Percentiles rank a stretch among this genome's conserved stretches.
Evolutionary conservation across 768 basidiomycete genomes (phyloP).

Genomic region (Termitomyces sp.): DNA sequence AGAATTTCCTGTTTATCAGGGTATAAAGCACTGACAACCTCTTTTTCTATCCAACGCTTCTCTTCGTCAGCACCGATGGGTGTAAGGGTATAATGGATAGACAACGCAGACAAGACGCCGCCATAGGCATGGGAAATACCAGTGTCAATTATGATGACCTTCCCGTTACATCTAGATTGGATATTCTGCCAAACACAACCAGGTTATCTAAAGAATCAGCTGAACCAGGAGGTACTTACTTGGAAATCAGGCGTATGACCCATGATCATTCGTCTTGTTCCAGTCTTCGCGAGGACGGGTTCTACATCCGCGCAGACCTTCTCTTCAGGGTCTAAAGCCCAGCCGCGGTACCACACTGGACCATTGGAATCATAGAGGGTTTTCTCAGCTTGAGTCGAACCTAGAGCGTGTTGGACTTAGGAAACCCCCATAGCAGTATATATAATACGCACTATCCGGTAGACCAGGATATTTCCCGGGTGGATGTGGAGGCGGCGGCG

Average conservation of each 20-base stretch:
- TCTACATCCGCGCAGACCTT: slow-evolving; percentile 69
- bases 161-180: slow-evolving; percentile 82
- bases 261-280: slow-evolving; percentile 88
- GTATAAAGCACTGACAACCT: slow-evolving; percentile 65
- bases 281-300: slow-evolving; percentile 63
- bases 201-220: background rate
- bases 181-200: slow-evolving; percentile 46
- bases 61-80: slow-evolving; percentile 36
- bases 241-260: slow-evolving; percentile 93
- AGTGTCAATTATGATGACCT: slow-evolving; percentile 94
- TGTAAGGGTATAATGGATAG: slow-evolving; percentile 77
- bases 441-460: slow-evolving; percentile 37
- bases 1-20: slow-evolving; percentile 43
- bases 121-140: slow-evolving; percentile 96
- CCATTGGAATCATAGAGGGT: slow-evolving; percentile 73
- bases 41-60: slow-evolving; percentile 52
- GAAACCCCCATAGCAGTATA: slow-evolving; percentile 3
- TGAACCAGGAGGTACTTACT: slow-evolving; percentile 27
- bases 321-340: slow-evolving; percentile 73
- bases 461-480: slow-evolving; percentile 71
- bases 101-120: slow-evolving; percentile 85
- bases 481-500: slow-evolving; percentile 74
- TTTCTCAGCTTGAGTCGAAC: slow-evolving; percentile 59
- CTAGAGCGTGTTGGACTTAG: slow-evolving; percentile 23
- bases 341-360: slow-evolving; percentile 93